Evolutionary conservation across 164 flowering plant species (phyloP).

Genomic region (Echeveria elegans): DNA sequence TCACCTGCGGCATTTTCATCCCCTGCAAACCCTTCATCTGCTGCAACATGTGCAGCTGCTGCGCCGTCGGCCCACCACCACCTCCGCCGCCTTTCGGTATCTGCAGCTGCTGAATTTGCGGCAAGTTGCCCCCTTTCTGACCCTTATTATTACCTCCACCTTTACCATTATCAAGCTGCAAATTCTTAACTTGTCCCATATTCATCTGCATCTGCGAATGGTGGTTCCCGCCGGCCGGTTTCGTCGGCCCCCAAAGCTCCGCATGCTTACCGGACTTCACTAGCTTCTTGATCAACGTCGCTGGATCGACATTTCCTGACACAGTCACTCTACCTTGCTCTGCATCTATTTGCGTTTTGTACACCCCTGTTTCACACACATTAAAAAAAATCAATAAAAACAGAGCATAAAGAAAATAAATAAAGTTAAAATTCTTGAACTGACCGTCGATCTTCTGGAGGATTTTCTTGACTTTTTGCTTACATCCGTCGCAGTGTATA

Average conservation of each 20-base stretch:
- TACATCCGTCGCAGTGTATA: slow-evolving; percentile 18
- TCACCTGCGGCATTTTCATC: not conserved
- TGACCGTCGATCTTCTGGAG: slow-evolving; percentile 13
- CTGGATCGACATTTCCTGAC: slow-evolving; percentile 75
- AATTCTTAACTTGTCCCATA: slow-evolving; percentile 48
- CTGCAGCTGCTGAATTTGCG: slow-evolving; percentile 15
- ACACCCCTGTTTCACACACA: slow-evolving; percentile 49
- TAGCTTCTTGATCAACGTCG: slow-evolving; percentile 70
- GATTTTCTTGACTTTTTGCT: slow-evolving; percentile 16
- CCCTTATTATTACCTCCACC: slow-evolving; percentile 35
- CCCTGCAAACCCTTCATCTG: slow-evolving; percentile 6
- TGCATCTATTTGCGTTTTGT: slow-evolving; percentile 52
- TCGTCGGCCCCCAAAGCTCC: slow-evolving; percentile 69
- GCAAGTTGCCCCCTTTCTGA: slow-evolving; percentile 24
- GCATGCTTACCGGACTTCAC: slow-evolving; percentile 72
- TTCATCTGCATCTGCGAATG: slow-evolving; percentile 33
- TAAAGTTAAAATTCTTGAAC: not conserved
- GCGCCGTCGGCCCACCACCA: slow-evolving; percentile 2
- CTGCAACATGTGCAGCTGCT: not conserved
- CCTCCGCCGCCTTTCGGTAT: slow-evolving; percentile 18
- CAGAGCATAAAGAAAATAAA: not conserved
- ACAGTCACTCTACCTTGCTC: slow-evolving; percentile 90
- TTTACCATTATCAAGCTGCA: slow-evolving; percentile 52
- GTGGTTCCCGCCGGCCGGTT: slow-evolving; percentile 25
- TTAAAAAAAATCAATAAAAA: not conserved